Base-by-base conservation (phyloP, 2,329 filamentous ascomycete species). In the Ophiostoma sp. region DNA sequence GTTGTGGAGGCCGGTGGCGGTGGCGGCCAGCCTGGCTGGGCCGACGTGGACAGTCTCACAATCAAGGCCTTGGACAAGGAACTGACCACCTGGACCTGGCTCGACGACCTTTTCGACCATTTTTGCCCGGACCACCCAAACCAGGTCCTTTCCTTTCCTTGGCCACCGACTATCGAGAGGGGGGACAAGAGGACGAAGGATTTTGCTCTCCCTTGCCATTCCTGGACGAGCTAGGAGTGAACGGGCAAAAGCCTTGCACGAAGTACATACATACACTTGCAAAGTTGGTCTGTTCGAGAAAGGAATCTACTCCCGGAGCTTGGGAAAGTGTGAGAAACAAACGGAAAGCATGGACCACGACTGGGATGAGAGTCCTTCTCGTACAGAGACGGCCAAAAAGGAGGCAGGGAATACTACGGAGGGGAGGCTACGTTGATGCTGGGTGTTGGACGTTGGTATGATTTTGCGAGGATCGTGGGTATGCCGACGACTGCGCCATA, bases 11-110 rank as follows among this genome's bases (percentile, higher is more conserved):
- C 15, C 36, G 61, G 61, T 66, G 61, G 61, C 61, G 61, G 36
- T 66, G 61, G 36, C 61, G 61, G 61, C n/a, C 61, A 66, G 61
- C 61, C 61, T 45, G 36, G 61, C 61, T 45, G 61, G 36, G 36
- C 61, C 36, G 12, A 28, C 22, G n/a, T 66, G 61, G 61, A 45
- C 36, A 66, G 36, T 11, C 42, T 48, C 15, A 45, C 7, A 36
- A 3, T 36, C 33, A 45, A 45, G 39, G 11, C 17, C 31, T 19
- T 36, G 28, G 12, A 7, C n/a, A 12, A 55, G 31, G 15, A n/a
- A 61, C 17, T 36, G 57, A 61, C 50, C 50, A 52, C 39, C 39
- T 42, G 39, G 39, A 12, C 42, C 42, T 19, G 50, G 50, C n/a
- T 55, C n/a, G 50, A 55, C 22, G 11, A 55, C n/a, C 11, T 55